Evolutionary conservation across 2,329 filamentous ascomycete genomes (phyloP).

Genomic region (Pestalotiopsis sp.): DNA sequence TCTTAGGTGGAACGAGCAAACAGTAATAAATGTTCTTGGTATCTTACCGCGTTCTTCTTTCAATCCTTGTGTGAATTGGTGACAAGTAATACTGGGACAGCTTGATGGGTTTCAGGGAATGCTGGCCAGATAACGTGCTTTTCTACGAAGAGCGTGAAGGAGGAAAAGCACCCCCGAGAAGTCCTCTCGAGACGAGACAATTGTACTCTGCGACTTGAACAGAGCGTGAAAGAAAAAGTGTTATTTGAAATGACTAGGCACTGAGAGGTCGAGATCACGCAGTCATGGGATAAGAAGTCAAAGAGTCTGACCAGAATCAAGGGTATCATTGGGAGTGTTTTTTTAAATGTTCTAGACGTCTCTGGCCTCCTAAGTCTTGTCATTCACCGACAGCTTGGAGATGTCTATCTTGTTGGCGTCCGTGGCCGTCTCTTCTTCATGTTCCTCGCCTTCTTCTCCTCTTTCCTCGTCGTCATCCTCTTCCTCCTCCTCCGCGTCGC

Average conservation of each 20-base stretch:
- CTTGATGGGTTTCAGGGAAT: not conserved
- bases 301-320: not conserved
- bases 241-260: not conserved
- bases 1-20: constrained; percentile 7
- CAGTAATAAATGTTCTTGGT: constrained; percentile 10
- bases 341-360: not conserved
- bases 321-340: constrained; percentile 15
- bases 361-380: constrained; percentile 19
- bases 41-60: not conserved
- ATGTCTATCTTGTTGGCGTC: constrained; percentile 21
- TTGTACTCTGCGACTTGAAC: too few relatives aligned
- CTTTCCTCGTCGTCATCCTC: constrained; percentile 34
- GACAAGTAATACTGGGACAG: not conserved
- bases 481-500: constrained; percentile 33
- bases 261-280: not conserved
- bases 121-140: not conserved
- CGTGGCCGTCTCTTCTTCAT: constrained; percentile 24
- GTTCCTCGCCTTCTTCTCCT: constrained; percentile 31
- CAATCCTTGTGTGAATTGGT: not conserved
- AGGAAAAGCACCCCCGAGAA: too few relatives aligned
- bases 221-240: too few relatives aligned
- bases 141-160: too few relatives aligned
- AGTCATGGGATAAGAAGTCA: not conserved
- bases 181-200: too few relatives aligned
- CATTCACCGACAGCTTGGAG: constrained; percentile 25